Evolutionary conservation across 768 basidiomycete genomes (phyloP).

Genomic region (Boletellus sp.): DNA sequence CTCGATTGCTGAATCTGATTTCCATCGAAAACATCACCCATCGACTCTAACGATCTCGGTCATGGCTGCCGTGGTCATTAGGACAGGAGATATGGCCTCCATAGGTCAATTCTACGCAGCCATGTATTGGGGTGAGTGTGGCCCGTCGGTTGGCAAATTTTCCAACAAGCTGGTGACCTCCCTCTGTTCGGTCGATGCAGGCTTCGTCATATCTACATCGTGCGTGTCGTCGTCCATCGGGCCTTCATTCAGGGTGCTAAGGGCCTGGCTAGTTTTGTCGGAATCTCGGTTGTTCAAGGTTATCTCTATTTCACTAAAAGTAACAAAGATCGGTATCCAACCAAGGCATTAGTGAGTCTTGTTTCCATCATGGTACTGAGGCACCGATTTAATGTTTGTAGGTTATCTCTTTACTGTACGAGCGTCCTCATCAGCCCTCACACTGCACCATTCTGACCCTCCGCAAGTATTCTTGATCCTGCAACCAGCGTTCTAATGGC

Average conservation of each 20-base stretch:
- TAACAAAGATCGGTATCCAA: conserved; percentile 11
- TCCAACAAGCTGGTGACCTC: neutral
- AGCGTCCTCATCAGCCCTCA: neutral
- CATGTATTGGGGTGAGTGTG: conserved; percentile 15
- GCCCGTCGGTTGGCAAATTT: neutral
- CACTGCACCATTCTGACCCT: neutral
- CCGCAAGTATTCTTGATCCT: conserved; percentile 14
- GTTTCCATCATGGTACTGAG: neutral
- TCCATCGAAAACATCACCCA: neutral
- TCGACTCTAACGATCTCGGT: neutral
- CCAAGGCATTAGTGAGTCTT: conserved; percentile 13
- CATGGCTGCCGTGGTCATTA: conserved; percentile 6
- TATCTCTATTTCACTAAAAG: conserved; percentile 16
- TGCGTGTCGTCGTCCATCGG: conserved; percentile 1
- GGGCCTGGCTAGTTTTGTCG: conserved; percentile 9
- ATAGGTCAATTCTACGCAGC: conserved; percentile 13
- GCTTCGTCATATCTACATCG: conserved; percentile 16
- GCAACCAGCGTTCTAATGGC: conserved; percentile 17
- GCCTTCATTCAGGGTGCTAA: neutral
- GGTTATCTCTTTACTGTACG: conserved; percentile 17
- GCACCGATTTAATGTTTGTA: neutral
- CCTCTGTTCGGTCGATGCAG: neutral
- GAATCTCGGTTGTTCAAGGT: conserved; percentile 20
- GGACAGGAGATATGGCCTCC: neutral
- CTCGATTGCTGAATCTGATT: neutral